Conservation (phyloP, 2,329 filamentous ascomycete species). For the Fusarium irregulare region DNA sequence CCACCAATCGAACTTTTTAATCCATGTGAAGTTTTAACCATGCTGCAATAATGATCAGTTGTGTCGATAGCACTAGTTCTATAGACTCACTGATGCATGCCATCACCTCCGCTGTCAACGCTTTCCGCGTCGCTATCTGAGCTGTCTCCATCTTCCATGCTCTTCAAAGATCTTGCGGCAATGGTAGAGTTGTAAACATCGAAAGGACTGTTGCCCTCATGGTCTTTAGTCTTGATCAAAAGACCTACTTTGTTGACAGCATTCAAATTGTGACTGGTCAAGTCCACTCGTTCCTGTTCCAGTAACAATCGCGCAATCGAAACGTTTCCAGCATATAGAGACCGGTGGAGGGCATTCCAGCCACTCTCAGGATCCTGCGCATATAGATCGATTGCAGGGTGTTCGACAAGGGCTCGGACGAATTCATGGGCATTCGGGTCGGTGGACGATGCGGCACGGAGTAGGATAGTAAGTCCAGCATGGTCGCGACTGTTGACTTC, state of each 20-base stretch:
- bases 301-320: slow-evolving; percentile 86
- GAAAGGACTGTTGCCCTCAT: slow-evolving; percentile 93
- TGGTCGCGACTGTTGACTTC: slow-evolving; percentile 90
- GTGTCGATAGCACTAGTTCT: slow-evolving; percentile 3
- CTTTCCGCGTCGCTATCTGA: slow-evolving; percentile 66
- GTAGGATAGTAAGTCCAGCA: slow-evolving; percentile 82
- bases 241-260: slow-evolving; percentile 73
- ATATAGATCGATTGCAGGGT: slow-evolving; percentile 87
- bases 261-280: slow-evolving; percentile 68
- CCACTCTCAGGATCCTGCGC: slow-evolving; percentile 90
- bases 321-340: slow-evolving; percentile 89
- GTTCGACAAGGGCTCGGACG: slow-evolving; percentile 81
- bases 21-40: slow-evolving; percentile 31
- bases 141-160: slow-evolving; percentile 58
- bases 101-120: slow-evolving; percentile 58
- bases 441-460: slow-evolving; percentile 83
- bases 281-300: slow-evolving; percentile 77
- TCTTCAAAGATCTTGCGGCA: slow-evolving; percentile 74
- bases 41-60: slow-evolving; percentile 36
- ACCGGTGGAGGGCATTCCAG: slow-evolving; percentile 94
- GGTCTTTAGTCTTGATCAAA: slow-evolving; percentile 94
- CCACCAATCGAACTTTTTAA: slow-evolving; percentile 57
- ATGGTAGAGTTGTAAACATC: slow-evolving; percentile 93
- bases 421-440: slow-evolving; percentile 77
- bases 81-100: slow-evolving; percentile 46